These are phyloP conservation scores for Candida sithepensis DNA, from an alignment of 805 yeast genomes.

Conservation along the genomic window DNA sequence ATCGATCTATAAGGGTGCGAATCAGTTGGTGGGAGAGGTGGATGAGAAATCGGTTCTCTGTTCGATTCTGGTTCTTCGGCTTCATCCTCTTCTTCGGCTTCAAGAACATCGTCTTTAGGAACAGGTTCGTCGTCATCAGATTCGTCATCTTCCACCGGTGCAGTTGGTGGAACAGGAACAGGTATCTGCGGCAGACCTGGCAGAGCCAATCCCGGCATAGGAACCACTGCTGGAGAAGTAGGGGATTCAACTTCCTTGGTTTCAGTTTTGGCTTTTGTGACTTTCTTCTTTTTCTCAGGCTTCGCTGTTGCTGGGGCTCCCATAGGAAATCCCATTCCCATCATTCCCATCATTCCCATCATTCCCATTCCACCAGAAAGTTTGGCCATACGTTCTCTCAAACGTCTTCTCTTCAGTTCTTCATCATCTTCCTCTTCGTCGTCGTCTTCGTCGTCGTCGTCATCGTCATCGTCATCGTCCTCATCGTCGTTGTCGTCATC, in stretches of 20 bases:
- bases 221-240: conserved; percentile 38
- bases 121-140: conserved; percentile 14
- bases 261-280: conserved; percentile 17
- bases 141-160: conserved; percentile 26
- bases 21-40: no score
- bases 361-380: conserved; percentile 82
- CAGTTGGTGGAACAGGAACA: conserved; percentile 26
- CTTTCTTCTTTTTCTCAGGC: conserved; percentile 24
- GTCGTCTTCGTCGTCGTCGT: conserved; percentile 46
- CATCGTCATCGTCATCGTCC: conserved; percentile 40
- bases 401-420: conserved; percentile 67
- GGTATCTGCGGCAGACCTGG: conserved; percentile 4
- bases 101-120: conserved; percentile 1
- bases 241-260: conserved; percentile 13
- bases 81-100: conserved; percentile 13
- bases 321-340: conserved; percentile 45
- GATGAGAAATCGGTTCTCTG: no score
- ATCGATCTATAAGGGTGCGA: conserved; percentile 5
- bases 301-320: conserved; percentile 19
- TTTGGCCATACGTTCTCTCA: conserved; percentile 95
- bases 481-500: conserved; percentile 32
- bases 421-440: conserved; percentile 70
- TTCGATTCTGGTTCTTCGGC: no score
- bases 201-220: conserved; percentile 19
- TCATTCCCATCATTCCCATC: conserved; percentile 72